These are phyloP conservation scores for Chenopodium suecicum DNA, from an alignment of 148 eudicot species.

Conservation along the genomic window DNA sequence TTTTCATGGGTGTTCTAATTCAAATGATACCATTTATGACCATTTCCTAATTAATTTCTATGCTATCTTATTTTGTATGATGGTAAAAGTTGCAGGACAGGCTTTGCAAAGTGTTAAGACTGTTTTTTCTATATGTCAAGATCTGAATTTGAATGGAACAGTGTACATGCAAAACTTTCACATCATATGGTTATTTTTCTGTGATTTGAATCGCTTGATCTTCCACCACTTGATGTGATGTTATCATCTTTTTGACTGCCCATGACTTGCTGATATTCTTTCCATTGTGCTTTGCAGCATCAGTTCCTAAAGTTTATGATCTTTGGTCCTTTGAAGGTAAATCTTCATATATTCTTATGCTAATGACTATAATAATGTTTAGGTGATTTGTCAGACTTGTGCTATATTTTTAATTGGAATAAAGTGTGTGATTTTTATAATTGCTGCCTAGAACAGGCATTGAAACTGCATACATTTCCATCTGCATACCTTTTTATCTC, in stretches of 20 bases:
- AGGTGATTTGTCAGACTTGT: neutral
- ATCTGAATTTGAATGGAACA: neutral
- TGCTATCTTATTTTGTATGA: neutral
- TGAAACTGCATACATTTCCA: neutral
- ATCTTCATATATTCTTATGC: neutral
- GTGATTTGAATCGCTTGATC: neutral
- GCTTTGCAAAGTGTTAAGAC: too few relatives aligned
- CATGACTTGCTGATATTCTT: neutral
- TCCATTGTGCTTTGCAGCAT: too few relatives aligned
- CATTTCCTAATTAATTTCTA: neutral
- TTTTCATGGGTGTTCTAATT: neutral
- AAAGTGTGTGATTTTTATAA: neutral
- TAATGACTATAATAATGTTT: neutral
- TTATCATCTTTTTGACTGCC: neutral
- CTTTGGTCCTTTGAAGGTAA: neutral
- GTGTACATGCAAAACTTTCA: neutral
- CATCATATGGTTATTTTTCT: neutral
- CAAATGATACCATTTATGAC: neutral
- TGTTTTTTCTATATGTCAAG: neutral
- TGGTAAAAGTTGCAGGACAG: neutral
- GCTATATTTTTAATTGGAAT: neutral
- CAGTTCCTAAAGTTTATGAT: too few relatives aligned
- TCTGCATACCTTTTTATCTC: neutral
- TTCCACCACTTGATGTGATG: neutral
- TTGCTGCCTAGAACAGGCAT: too few relatives aligned